Evolutionary conservation across 2,329 filamentous ascomycete species (phyloP).

Genomic region (Talaromyces sp.): DNA sequence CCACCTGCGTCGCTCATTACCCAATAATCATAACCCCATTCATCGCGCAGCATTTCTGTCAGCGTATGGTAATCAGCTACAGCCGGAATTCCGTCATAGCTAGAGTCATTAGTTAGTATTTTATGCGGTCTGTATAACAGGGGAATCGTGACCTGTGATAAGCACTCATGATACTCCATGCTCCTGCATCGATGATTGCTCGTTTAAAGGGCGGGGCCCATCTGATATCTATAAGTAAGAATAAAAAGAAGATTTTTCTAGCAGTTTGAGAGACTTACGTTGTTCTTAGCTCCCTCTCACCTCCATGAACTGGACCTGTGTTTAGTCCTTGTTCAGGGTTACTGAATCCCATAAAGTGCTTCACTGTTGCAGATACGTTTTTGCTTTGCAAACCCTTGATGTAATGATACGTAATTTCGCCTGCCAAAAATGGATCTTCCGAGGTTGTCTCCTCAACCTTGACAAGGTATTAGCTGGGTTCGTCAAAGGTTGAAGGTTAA

Average conservation of each 20-base stretch:
- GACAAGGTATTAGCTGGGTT: background rate
- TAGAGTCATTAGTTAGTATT: slow-evolving; percentile 7
- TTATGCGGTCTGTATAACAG: background rate
- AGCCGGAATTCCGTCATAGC: slow-evolving; percentile 64
- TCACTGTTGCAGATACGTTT: slow-evolving; percentile 65
- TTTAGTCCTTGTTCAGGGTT: slow-evolving; percentile 68
- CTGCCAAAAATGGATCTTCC: slow-evolving; percentile 63
- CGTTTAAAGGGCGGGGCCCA: slow-evolving; percentile 58
- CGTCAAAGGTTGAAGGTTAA: background rate
- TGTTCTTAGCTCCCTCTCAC: slow-evolving; percentile 49
- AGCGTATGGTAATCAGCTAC: slow-evolving; percentile 61
- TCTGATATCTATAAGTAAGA: slow-evolving; percentile 13
- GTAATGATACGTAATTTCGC: slow-evolving; percentile 60
- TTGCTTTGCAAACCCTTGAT: slow-evolving; percentile 57
- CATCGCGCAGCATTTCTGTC: slow-evolving; percentile 61
- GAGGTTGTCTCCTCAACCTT: slow-evolving; percentile 64
- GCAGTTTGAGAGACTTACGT: slow-evolving; percentile 43
- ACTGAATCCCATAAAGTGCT: slow-evolving; percentile 68
- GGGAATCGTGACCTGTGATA: slow-evolving; percentile 52
- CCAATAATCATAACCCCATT: slow-evolving; percentile 70
- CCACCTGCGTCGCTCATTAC: slow-evolving; percentile 62
- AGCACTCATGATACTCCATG: slow-evolving; percentile 65
- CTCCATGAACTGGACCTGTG: slow-evolving; percentile 54
- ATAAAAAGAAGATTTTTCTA: background rate
- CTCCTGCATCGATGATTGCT: slow-evolving; percentile 64